A percentile compares a stretch with the other conserved stretches of the same genome.
phyloP scores from a whole-genome alignment of 305 asterid genomes.

The Striga hermonthica region DNA sequence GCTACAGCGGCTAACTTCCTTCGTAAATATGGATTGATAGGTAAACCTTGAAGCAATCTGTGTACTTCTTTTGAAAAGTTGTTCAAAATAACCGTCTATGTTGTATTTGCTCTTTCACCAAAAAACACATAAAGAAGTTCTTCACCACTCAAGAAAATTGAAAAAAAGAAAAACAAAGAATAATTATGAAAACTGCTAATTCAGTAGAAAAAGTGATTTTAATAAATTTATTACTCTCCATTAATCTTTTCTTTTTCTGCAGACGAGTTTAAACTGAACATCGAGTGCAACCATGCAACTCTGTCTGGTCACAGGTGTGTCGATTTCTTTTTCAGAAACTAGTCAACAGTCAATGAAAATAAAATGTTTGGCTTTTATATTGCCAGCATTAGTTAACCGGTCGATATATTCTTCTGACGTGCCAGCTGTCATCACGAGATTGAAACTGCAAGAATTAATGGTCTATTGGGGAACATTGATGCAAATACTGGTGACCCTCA shows the following conservation, averaged over 20 bases:
- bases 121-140: no score
- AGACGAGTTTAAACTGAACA: conserved; percentile 80
- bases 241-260: conserved; percentile 26
- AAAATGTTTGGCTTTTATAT: not conserved
- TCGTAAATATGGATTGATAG: conserved; percentile 85
- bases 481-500: conserved; percentile 98
- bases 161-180: no score
- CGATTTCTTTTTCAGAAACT: conserved; percentile 12
- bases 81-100: not conserved
- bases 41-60: conserved; percentile 32
- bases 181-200: not conserved
- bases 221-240: not conserved
- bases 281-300: conserved; percentile 98
- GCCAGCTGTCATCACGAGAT: conserved; percentile 85
- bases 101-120: no score
- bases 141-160: no score
- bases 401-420: not conserved
- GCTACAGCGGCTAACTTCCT: conserved; percentile 93
- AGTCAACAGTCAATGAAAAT: not conserved
- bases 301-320: conserved; percentile 91
- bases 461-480: conserved; percentile 86
- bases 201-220: not conserved
- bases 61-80: not conserved
- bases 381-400: not conserved
- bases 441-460: conserved; percentile 96